Base-by-base conservation (phyloP, 2,329 filamentous ascomycete species). In the Cercospora sesami region DNA sequence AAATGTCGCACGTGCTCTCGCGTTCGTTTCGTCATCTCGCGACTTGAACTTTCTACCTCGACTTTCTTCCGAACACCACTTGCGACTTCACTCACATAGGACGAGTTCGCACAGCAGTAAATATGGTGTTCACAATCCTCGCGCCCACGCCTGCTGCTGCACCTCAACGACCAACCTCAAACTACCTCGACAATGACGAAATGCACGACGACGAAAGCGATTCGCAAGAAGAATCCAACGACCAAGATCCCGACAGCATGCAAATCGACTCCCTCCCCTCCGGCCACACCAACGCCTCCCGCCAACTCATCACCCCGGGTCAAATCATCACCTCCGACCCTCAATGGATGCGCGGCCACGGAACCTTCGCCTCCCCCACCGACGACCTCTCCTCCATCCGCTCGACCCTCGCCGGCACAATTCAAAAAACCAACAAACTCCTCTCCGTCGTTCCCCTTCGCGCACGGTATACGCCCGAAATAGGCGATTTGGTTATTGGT, bases 331-430 rank as follows among this genome's bases (percentile, higher is more conserved):
- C 94, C 10, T 87, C 90, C 72, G 93, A 97, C 80, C 86, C 93
- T n/a, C 93, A 97, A 84, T 98, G 93, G 93, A 98, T 98, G 94
- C 81, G 93, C 82, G 95, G 95, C 75, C 95, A 99, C 82, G 95
- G 95, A 73, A 99, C 95, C 60, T 97, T 92, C 79, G 84, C 91
- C 58, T 86, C 87, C 18, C 26, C 70, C 3, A 79, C 82, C 60
- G 80, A 86, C 4, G 79, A 82, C 58, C 85, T 86, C 62, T 87
- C 86, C 4, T 86, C 89, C 68, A 99, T 99, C 77, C 88, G 91
- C 66, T 94, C 93, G 59, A 96, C 95, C 5, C 91, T 99, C 33
- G 94, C 94, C 6, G 95, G 95, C 75, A 94, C 91, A 6, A 86
- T 98, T 39, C 90, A 91, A 77, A 94, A 94, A 79, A 98, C 94